A percentile compares a stretch with the other conserved stretches of the same genome.
Evolutionary conservation across 192 early-diverging fungal genomes (phyloP).

Genomic region (Linnemannia exigua): DNA sequence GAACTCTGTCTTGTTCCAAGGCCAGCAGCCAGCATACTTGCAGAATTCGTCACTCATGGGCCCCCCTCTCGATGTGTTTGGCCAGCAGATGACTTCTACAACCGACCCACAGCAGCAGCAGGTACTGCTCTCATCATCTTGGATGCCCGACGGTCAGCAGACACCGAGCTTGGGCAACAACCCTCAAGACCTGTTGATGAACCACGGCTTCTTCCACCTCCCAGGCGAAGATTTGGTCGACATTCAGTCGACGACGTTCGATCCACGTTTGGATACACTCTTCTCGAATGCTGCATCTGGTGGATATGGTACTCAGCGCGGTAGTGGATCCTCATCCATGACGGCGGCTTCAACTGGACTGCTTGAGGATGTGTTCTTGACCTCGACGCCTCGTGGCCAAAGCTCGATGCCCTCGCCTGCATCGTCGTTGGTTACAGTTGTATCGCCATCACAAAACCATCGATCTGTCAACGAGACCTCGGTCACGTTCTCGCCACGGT

Average conservation of each 20-base stretch:
- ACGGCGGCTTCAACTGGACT: background rate
- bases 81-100: background rate
- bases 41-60: background rate
- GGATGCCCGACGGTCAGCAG: background rate
- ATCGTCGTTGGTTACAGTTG: conserved; percentile 3
- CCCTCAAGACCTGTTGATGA: background rate
- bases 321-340: background rate
- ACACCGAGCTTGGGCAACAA: background rate
- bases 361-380: conserved; percentile 31
- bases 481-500: background rate
- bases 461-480: background rate
- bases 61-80: background rate
- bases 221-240: conserved; percentile 28
- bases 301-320: background rate
- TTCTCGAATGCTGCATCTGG: conserved; percentile 45
- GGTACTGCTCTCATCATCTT: background rate
- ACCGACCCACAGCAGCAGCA: conserved; percentile 14
- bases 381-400: conserved; percentile 16
- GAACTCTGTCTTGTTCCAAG: conserved; percentile 19
- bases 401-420: conserved; percentile 6
- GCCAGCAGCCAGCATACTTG: conserved; percentile 16
- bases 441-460: background rate
- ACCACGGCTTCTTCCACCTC: background rate
- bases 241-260: conserved; percentile 32
- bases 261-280: conserved; percentile 33